Conservation (phyloP, 2,329 filamentous ascomycete species). For the Geosmithia morbida region DNA sequence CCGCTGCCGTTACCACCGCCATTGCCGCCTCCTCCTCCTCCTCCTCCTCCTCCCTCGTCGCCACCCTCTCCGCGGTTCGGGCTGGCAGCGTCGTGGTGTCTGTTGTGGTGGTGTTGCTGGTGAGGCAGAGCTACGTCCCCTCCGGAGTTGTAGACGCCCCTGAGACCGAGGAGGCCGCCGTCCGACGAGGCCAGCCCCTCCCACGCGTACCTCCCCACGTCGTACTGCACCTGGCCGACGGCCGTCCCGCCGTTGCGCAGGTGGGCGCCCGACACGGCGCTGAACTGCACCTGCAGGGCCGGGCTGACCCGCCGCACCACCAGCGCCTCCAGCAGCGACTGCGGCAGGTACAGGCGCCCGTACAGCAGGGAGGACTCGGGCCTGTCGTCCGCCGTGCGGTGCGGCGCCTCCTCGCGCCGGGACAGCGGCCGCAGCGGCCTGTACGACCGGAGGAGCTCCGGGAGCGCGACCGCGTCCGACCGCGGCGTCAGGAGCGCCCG, state of each 20-base stretch:
- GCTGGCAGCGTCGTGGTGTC: no score
- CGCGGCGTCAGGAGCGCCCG: slow-evolving; percentile 46
- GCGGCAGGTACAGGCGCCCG: slow-evolving; percentile 67
- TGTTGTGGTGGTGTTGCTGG: no score
- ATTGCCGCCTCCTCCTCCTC: no score
- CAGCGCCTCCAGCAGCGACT: slow-evolving; percentile 73
- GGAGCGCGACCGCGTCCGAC: slow-evolving; percentile 64
- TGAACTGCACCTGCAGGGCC: slow-evolving; percentile 65
- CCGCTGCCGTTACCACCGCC: slow-evolving; percentile 8
- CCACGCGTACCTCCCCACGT: slow-evolving; percentile 73
- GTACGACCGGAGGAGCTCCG: slow-evolving; percentile 69
- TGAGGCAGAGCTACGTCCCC: slow-evolving; percentile 37
- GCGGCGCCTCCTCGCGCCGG: slow-evolving; percentile 9
- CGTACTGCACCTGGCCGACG: slow-evolving; percentile 62
- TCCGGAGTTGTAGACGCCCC: slow-evolving; percentile 91
- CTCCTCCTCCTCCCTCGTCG: no score
- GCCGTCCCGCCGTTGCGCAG: slow-evolving; percentile 65
- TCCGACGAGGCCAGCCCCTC: slow-evolving; percentile 91
- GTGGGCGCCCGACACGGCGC: slow-evolving; percentile 58
- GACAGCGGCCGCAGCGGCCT: slow-evolving; percentile 56
- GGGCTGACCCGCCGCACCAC: slow-evolving; percentile 68
- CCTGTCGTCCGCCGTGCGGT: slow-evolving; percentile 13
- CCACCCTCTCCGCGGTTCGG: no score
- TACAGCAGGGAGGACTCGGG: slow-evolving; percentile 49
- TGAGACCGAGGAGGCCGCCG: slow-evolving; percentile 72